phyloP scores from a whole-genome alignment of 441 rosid species.

The Gossypium aridum region DNA sequence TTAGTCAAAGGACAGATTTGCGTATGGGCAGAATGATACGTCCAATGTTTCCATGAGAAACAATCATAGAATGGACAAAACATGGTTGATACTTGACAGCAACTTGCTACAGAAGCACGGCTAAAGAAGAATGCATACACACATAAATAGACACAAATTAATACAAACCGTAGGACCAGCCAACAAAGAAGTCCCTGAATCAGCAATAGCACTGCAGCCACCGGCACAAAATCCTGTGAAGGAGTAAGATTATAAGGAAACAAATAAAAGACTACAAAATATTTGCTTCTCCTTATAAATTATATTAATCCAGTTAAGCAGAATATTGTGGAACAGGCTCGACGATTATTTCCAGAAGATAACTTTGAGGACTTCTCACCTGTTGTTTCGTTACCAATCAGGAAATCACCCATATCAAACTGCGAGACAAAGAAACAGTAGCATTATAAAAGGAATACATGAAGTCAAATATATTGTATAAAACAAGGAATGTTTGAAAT shows the following conservation, averaged over 20 bases:
- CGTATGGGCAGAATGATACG: not conserved
- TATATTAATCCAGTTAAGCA: not conserved
- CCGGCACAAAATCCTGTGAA: slow-evolving; percentile 55
- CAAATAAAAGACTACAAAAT: not conserved
- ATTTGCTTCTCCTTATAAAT: not conserved
- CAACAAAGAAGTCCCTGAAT: slow-evolving; percentile 81
- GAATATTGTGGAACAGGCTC: not conserved
- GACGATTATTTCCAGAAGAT: not conserved
- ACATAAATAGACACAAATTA: not conserved
- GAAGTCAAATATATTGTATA: not conserved
- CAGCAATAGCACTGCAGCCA: slow-evolving; percentile 80
- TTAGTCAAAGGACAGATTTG: not conserved
- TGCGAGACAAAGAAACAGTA: slow-evolving; percentile 19
- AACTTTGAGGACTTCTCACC: slow-evolving; percentile 32
- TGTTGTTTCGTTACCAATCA: slow-evolving; percentile 60
- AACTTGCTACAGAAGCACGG: not conserved
- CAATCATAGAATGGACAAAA: slow-evolving; percentile 2
- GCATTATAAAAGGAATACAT: not conserved
- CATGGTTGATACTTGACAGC: not conserved
- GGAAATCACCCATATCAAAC: slow-evolving; percentile 85
- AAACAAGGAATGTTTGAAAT: not conserved
- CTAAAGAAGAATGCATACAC: not conserved
- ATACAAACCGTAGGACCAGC: slow-evolving; percentile 75
- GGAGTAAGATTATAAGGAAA: not conserved
- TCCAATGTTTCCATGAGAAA: not conserved